phyloP scores from a whole-genome alignment of 305 asterid species.

The Rubia tinctorum region DNA sequence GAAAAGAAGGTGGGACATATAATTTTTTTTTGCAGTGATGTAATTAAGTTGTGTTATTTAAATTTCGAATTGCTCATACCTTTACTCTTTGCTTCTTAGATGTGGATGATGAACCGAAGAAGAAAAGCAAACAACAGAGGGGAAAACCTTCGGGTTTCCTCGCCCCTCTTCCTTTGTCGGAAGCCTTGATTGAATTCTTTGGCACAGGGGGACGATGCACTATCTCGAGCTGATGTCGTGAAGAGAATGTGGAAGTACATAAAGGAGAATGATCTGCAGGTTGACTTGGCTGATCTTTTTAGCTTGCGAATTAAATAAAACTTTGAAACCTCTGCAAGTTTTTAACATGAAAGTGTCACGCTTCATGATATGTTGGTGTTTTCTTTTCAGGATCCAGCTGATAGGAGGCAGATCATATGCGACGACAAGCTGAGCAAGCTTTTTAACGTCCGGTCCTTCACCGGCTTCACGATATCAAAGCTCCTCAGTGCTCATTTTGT shows the following conservation, averaged over 20 bases:
- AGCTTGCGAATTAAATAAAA: background rate
- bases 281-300: constrained; percentile 20
- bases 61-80: background rate
- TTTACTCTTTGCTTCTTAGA: constrained; percentile 6
- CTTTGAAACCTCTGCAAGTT: too few relatives aligned
- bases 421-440: constrained; percentile 42
- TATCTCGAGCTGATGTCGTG: constrained; percentile 37
- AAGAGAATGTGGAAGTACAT: constrained; percentile 44
- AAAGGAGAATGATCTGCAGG: constrained; percentile 46
- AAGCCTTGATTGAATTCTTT: constrained; percentile 33
- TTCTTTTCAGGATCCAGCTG: constrained; percentile 33
- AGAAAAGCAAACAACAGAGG: constrained; percentile 29
- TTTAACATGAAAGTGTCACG: too few relatives aligned
- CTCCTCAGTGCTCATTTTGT: constrained; percentile 34
- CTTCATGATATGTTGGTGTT: background rate
- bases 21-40: background rate
- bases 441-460: constrained; percentile 35
- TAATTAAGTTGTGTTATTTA: background rate
- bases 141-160: constrained; percentile 28
- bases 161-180: constrained; percentile 35
- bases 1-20: constrained; percentile 31
- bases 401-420: constrained; percentile 33
- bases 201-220: constrained; percentile 33
- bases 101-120: constrained; percentile 28
- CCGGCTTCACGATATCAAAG: constrained; percentile 39